Evolutionary conservation across 495 filamentous ascomycete genomes (phyloP).

Genomic region (Aspergillus wentii): DNA sequence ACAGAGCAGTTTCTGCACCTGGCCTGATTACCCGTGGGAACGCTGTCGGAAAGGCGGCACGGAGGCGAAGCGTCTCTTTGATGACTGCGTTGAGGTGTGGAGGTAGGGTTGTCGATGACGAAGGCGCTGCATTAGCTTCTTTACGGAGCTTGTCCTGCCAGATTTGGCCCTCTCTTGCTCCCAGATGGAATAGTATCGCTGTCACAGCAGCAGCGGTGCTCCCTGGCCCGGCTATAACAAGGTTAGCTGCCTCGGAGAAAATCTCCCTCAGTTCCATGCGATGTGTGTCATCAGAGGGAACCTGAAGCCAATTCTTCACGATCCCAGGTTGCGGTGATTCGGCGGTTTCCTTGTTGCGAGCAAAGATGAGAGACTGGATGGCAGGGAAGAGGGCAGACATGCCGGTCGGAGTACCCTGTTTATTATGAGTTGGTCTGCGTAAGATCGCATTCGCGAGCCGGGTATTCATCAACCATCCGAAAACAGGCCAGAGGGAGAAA

Average conservation of each 20-base stretch:
- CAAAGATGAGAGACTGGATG: conserved; percentile 2
- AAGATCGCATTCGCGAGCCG: conserved; percentile 2
- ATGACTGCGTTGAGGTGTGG: conserved; percentile 65
- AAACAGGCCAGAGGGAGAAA: conserved; percentile 9
- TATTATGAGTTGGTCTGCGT: conserved; percentile 2
- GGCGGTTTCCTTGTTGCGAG: neutral
- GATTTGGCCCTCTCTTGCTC: conserved; percentile 7
- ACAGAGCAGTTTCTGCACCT: conserved; percentile 11
- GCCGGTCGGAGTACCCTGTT: neutral
- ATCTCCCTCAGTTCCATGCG: conserved; percentile 11
- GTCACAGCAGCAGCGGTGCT: conserved; percentile 11
- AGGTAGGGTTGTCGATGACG: conserved; percentile 40
- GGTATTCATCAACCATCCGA: conserved; percentile 13
- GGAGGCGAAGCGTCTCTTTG: conserved; percentile 67
- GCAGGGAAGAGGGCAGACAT: conserved; percentile 5
- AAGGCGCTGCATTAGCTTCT: neutral
- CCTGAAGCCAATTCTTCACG: conserved; percentile 11
- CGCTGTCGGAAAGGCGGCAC: conserved; percentile 63
- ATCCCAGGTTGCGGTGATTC: conserved; percentile 7
- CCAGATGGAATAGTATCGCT: conserved; percentile 12
- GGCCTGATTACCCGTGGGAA: conserved; percentile 45
- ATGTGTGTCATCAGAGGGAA: conserved; percentile 6
- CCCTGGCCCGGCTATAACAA: conserved; percentile 13
- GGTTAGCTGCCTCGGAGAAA: conserved; percentile 8
- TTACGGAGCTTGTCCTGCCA: conserved; percentile 12